These are phyloP conservation scores for Xylariaceae sp. DNA, from an alignment of 2,329 filamentous ascomycete species.

Conservation along the genomic window DNA sequence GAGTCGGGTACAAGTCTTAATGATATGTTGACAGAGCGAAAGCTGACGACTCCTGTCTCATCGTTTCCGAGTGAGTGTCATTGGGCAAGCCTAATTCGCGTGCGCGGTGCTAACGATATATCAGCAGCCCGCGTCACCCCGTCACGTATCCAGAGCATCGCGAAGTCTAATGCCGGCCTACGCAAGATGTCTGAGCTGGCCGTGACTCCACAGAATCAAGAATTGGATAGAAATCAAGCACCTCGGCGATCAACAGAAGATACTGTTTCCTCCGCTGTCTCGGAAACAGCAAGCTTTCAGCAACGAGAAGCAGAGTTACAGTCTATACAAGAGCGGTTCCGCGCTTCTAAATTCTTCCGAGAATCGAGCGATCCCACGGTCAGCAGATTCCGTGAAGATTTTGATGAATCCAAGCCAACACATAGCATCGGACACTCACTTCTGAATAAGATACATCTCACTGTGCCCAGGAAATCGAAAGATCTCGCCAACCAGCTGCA, in stretches of 20 bases:
- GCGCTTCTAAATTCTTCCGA: constrained; percentile 23
- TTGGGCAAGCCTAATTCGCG: no score
- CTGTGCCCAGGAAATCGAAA: constrained; percentile 4
- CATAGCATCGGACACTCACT: constrained; percentile 22
- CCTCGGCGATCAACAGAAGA: constrained; percentile 10
- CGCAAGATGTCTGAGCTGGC: no score
- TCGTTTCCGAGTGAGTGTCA: no score
- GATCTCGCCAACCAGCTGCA: background rate
- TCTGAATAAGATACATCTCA: constrained; percentile 28
- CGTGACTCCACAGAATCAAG: no score
- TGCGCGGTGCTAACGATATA: no score
- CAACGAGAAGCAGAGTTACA: constrained; percentile 31
- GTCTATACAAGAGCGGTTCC: constrained; percentile 34
- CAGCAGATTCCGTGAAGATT: constrained; percentile 36
- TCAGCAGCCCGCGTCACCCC: no score
- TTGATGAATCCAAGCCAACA: constrained; percentile 18
- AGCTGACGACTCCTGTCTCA: no score
- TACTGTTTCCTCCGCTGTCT: no score
- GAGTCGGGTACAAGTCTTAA: constrained; percentile 11
- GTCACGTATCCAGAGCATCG: no score
- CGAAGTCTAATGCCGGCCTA: no score
- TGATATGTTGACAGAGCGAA: constrained; percentile 11
- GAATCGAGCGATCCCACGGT: constrained; percentile 21
- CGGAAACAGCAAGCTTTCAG: constrained; percentile 29
- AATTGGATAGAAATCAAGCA: constrained; percentile 3